phyloP scores from a whole-genome alignment of 2,329 filamentous ascomycete species.

The Scopulariopsis brevicaulis region DNA sequence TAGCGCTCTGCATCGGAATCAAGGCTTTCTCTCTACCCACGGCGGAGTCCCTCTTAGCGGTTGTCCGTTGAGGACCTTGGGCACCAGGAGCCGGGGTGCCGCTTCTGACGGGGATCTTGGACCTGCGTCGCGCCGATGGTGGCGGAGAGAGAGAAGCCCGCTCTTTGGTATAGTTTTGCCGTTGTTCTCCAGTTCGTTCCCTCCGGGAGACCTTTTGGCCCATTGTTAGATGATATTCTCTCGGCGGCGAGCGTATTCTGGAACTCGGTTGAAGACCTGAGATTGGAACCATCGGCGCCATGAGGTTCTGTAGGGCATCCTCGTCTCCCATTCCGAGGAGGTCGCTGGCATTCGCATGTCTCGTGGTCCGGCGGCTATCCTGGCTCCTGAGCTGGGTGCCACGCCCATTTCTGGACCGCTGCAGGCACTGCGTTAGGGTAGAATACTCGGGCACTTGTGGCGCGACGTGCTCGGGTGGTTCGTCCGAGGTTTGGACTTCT shows the following conservation, averaged over 20 bases:
- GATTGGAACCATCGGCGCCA: neutral
- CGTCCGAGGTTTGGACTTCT: constrained; percentile 11
- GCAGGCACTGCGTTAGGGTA: neutral
- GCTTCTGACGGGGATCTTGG: neutral
- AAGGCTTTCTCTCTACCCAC: neutral
- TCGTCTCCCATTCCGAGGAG: constrained; percentile 10
- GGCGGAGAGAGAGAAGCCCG: neutral
- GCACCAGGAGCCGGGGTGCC: neutral
- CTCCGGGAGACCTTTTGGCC: constrained; percentile 7
- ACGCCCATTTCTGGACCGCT: neutral
- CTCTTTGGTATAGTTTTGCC: neutral
- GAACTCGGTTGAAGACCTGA: constrained; percentile 2
- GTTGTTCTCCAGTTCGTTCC: neutral
- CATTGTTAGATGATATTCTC: constrained; percentile 11
- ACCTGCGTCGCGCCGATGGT: neutral
- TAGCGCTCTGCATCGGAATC: neutral
- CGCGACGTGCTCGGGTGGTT: neutral
- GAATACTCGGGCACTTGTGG: neutral
- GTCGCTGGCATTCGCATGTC: constrained; percentile 7
- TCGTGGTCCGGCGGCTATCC: constrained; percentile 4
- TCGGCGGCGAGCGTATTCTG: constrained; percentile 6
- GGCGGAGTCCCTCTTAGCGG: neutral
- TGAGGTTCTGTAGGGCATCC: constrained; percentile 9
- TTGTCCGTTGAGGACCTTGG: constrained; percentile 3
- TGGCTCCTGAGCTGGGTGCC: neutral